Evolutionary conservation across 169 alveolate genomes (phyloP).

Genomic region (Plasmodium cynomolgi): DNA sequence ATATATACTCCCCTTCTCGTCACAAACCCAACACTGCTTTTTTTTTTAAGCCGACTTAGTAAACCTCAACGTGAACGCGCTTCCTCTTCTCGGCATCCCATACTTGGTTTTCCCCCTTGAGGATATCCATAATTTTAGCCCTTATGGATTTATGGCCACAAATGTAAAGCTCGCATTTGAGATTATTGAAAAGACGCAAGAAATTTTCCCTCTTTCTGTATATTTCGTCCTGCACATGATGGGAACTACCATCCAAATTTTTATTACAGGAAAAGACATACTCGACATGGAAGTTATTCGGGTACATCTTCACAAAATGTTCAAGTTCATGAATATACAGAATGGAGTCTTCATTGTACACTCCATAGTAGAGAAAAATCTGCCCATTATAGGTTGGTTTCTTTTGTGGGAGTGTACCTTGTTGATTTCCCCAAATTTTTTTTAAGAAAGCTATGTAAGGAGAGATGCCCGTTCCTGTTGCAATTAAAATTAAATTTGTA

Average conservation of each 20-base stretch:
- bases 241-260: constrained; percentile 21
- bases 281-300: constrained; percentile 63
- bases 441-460: constrained; percentile 79
- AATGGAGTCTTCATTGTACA: constrained; percentile 77
- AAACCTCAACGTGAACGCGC: constrained; percentile 63
- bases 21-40: background rate
- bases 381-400: constrained; percentile 25
- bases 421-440: constrained; percentile 33
- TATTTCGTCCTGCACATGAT: constrained; percentile 71
- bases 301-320: constrained; percentile 60
- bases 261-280: constrained; percentile 75
- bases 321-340: constrained; percentile 76
- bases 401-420: background rate
- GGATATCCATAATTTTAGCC: constrained; percentile 34
- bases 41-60: background rate
- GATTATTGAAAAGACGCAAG: constrained; percentile 17
- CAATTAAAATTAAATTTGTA: constrained; percentile 78
- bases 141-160: constrained; percentile 65
- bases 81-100: background rate
- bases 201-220: constrained; percentile 23
- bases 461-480: constrained; percentile 85
- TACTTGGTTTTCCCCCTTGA: background rate
- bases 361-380: constrained; percentile 76
- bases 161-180: constrained; percentile 48
- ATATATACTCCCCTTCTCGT: background rate